These are phyloP conservation scores for Chrysoporthe puriensis DNA, from an alignment of 2,329 filamentous ascomycete genomes.

Conservation along the genomic window DNA sequence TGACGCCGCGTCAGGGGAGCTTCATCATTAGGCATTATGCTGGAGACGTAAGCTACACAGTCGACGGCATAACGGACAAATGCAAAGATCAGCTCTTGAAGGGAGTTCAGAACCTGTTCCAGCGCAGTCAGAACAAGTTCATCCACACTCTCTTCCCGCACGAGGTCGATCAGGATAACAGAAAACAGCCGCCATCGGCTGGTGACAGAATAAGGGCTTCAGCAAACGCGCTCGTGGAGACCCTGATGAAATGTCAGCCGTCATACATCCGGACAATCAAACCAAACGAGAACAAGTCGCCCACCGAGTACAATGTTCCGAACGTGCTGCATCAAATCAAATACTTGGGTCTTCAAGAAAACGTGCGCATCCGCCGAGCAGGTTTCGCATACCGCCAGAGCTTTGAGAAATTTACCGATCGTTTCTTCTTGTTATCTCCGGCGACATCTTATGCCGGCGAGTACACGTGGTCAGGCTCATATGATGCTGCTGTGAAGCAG, in stretches of 20 bases:
- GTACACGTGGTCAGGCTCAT: slow-evolving; percentile 92
- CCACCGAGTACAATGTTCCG: slow-evolving; percentile 84
- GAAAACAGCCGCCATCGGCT: slow-evolving; percentile 88
- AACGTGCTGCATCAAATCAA: slow-evolving; percentile 99
- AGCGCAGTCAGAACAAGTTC: slow-evolving; percentile 81
- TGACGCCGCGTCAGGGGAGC: slow-evolving; percentile 88
- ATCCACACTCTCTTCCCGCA: slow-evolving; percentile 88
- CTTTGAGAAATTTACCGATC: slow-evolving; percentile 97
- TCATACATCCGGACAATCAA: slow-evolving; percentile 99
- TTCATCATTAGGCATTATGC: slow-evolving; percentile 99
- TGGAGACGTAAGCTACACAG: slow-evolving; percentile 91
- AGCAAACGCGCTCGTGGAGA: slow-evolving; percentile 92
- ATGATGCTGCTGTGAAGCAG: slow-evolving; percentile 84
- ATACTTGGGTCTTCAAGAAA: slow-evolving; percentile 98
- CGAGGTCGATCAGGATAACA: slow-evolving; percentile 93
- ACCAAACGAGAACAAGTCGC: slow-evolving; percentile 98
- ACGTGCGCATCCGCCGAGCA: slow-evolving; percentile 93
- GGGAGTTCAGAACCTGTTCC: slow-evolving; percentile 86
- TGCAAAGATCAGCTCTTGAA: slow-evolving; percentile 98
- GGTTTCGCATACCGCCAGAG: slow-evolving; percentile 97
- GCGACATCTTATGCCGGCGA: slow-evolving; percentile 96
- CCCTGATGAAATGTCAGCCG: slow-evolving; percentile 94
- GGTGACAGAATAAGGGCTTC: slow-evolving; percentile 96
- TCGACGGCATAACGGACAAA: slow-evolving; percentile 98
- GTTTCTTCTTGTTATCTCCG: slow-evolving; percentile 93